Percentiles rank a stretch among this genome's conserved stretches.
phyloP scores from a whole-genome alignment of 2,329 filamentous ascomycete species.

The Endoconidiophora polonica region DNA sequence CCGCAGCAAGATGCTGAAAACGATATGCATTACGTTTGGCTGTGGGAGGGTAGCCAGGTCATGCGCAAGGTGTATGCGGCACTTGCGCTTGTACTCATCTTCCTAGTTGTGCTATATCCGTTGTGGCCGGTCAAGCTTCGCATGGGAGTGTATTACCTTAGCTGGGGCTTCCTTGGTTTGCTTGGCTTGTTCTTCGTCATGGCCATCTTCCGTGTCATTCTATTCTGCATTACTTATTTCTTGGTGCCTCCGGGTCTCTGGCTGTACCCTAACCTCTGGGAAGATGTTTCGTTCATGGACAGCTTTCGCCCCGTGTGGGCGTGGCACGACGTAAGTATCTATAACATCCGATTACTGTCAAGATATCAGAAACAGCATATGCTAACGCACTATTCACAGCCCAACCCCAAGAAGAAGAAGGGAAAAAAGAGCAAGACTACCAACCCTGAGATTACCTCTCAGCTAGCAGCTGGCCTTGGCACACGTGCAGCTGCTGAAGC shows the following conservation, averaged over 20 bases:
- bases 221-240: slow-evolving; percentile 90
- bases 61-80: slow-evolving; percentile 85
- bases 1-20: slow-evolving; percentile 82
- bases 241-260: slow-evolving; percentile 73
- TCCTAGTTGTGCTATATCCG: slow-evolving; percentile 84
- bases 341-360: background rate
- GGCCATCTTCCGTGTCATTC: slow-evolving; percentile 89
- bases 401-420: slow-evolving; percentile 38
- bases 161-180: slow-evolving; percentile 79
- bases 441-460: slow-evolving; percentile 21
- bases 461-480: slow-evolving; percentile 36
- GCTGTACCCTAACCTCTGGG: slow-evolving; percentile 95
- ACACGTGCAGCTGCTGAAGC: slow-evolving; percentile 35
- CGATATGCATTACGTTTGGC: slow-evolving; percentile 89
- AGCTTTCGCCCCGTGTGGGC: slow-evolving; percentile 93
- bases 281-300: slow-evolving; percentile 96
- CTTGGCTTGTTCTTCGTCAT: slow-evolving; percentile 92
- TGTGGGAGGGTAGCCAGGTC: slow-evolving; percentile 87
- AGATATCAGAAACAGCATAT: background rate
- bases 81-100: slow-evolving; percentile 67
- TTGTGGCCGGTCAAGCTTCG: slow-evolving; percentile 86
- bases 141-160: slow-evolving; percentile 91
- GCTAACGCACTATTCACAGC: slow-evolving; percentile 22
- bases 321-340: slow-evolving; percentile 72
- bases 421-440: slow-evolving; percentile 30